Conservation (phyloP, 495 filamentous ascomycete species). For the Talaromyces borbonicus region DNA sequence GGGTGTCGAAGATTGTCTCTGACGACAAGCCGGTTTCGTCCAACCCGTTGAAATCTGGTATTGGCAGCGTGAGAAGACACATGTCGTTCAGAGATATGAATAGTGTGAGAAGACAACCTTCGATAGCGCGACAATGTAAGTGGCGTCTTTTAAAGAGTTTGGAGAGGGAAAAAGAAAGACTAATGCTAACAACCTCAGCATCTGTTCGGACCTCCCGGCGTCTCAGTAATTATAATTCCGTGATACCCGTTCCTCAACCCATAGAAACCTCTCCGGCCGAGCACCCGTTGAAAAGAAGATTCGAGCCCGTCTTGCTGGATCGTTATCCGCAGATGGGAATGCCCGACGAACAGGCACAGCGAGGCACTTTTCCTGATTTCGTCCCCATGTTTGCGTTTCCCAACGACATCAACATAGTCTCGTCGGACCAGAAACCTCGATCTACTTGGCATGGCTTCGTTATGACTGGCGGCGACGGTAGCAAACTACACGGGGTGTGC, state of each 20-base stretch:
- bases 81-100: slow-evolving; percentile 91
- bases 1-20: slow-evolving; percentile 69
- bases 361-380: slow-evolving; percentile 89
- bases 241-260: slow-evolving; percentile 88
- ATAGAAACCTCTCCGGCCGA: slow-evolving; percentile 82
- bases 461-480: slow-evolving; percentile 90
- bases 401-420: slow-evolving; percentile 94
- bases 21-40: slow-evolving; percentile 50
- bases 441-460: slow-evolving; percentile 98
- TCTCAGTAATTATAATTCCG: slow-evolving; percentile 95
- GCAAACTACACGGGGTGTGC: slow-evolving; percentile 84
- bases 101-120: slow-evolving; percentile 83
- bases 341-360: slow-evolving; percentile 67
- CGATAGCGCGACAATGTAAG: slow-evolving; percentile 67
- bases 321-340: slow-evolving; percentile 80
- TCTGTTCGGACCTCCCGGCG: slow-evolving; percentile 83
- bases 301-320: slow-evolving; percentile 90
- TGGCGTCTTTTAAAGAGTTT: slow-evolving; percentile 5
- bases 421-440: slow-evolving; percentile 83
- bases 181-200: slow-evolving; percentile 38
- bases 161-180: not conserved
- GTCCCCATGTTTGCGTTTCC: slow-evolving; percentile 99
- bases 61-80: slow-evolving; percentile 74
- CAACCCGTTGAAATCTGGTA: slow-evolving; percentile 41
- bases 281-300: slow-evolving; percentile 88